Percentiles rank a stretch among this genome's conserved stretches.
Evolutionary conservation across 345 rosid genomes (phyloP).

Genomic region (Brassica carinata): DNA sequence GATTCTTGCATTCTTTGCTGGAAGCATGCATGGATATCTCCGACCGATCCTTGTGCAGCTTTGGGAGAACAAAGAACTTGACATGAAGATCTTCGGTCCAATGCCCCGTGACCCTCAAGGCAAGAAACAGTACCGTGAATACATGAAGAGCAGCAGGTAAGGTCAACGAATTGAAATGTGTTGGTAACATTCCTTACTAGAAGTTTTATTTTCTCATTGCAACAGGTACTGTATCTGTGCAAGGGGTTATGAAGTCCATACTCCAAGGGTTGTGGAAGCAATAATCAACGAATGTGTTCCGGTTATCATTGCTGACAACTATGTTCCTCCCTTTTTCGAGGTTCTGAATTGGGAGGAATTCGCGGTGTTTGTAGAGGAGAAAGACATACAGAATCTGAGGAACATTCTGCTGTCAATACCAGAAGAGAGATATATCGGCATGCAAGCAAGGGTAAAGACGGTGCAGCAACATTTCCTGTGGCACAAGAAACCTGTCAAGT

Average conservation of each 20-base stretch:
- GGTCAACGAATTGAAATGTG: background rate
- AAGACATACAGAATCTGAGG: constrained; percentile 65
- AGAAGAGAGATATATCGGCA: constrained; percentile 56
- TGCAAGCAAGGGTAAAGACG: constrained; percentile 67
- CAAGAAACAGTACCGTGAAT: constrained; percentile 62
- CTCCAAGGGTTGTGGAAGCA: constrained; percentile 83
- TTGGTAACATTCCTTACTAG: background rate
- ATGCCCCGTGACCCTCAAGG: constrained; percentile 64
- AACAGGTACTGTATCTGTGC: constrained; percentile 74
- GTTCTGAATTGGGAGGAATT: constrained; percentile 75
- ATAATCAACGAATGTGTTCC: constrained; percentile 79
- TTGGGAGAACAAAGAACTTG: constrained; percentile 76
- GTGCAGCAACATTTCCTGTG: constrained; percentile 89
- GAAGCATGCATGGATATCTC: constrained; percentile 84
- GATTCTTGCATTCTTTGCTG: constrained; percentile 86
- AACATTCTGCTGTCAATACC: constrained; percentile 65
- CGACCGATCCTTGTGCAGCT: constrained; percentile 58
- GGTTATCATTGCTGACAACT: constrained; percentile 84
- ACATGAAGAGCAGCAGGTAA: constrained; percentile 79
- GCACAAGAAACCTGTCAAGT: constrained; percentile 76
- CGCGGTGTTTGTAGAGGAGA: constrained; percentile 78
- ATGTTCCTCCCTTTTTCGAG: constrained; percentile 89
- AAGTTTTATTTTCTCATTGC: background rate
- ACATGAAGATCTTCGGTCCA: constrained; percentile 82
- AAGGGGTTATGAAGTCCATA: constrained; percentile 87